A percentile compares a stretch with the other conserved stretches of the same genome.
These are phyloP conservation scores for Scutellaria galericulata DNA, from an alignment of 257 asterid genomes.

Conservation along the genomic window DNA sequence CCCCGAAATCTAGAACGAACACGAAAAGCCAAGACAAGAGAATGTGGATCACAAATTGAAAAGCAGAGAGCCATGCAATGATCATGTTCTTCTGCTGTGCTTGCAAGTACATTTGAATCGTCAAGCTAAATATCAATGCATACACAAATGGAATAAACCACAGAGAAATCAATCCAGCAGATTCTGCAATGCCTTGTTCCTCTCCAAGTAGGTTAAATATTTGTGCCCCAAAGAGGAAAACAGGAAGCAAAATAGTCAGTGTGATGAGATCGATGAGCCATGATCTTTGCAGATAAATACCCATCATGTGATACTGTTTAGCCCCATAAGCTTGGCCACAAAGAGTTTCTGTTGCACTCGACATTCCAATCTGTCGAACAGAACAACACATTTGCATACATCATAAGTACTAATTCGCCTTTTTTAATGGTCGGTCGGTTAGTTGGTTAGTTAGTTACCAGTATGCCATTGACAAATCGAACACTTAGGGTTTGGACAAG, in stretches of 20 bases:
- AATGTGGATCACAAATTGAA: conserved; percentile 34
- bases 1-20: conserved; percentile 21
- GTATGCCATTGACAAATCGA: conserved; percentile 26
- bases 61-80: conserved; percentile 36
- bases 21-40: conserved; percentile 37
- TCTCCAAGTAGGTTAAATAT: conserved; percentile 40
- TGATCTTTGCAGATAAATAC: conserved; percentile 62
- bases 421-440: no score
- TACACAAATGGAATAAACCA: conserved; percentile 39
- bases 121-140: conserved; percentile 25
- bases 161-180: conserved; percentile 35
- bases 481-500: conserved; percentile 33
- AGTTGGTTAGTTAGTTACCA: background rate
- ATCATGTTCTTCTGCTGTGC: conserved; percentile 40
- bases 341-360: conserved; percentile 65
- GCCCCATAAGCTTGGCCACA: conserved; percentile 76
- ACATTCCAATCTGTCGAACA: conserved; percentile 59
- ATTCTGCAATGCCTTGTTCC: conserved; percentile 21
- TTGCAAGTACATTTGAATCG: conserved; percentile 44
- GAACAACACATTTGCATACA: background rate
- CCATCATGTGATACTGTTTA: conserved; percentile 44
- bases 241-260: conserved; percentile 44
- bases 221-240: conserved; percentile 49
- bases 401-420: no score
- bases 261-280: conserved; percentile 47